Evolutionary conservation across 1,284 basidiomycete species (phyloP).

Genomic region (Austroboletus niveus): DNA sequence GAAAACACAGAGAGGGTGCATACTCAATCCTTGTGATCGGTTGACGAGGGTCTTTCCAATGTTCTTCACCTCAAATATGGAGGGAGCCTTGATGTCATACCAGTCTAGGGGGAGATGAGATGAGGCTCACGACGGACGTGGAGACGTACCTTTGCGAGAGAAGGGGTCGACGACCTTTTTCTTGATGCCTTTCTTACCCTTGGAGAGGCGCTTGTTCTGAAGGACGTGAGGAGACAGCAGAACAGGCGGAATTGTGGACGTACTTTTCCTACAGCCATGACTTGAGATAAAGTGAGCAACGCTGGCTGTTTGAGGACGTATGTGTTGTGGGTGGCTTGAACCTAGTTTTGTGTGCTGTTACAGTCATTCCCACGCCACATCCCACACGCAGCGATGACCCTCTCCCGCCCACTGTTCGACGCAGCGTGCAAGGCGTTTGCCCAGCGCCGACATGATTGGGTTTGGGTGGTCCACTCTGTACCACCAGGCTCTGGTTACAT

Average conservation of each 20-base stretch:
- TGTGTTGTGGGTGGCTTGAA: conserved; percentile 42
- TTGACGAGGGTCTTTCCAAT: conserved; percentile 99
- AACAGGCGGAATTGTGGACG: conserved; percentile 10
- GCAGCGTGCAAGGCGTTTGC: conserved; percentile 56
- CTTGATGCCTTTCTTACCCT: conserved; percentile 99
- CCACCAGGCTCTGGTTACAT: conserved; percentile 48
- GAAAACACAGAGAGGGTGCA: conserved; percentile 36
- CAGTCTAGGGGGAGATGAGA: conserved; percentile 65
- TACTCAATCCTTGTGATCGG: conserved; percentile 96
- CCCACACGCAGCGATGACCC: conserved; percentile 11
- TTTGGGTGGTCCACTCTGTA: conserved; percentile 54
- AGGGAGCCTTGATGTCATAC: conserved; percentile 99
- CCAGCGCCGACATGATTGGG: conserved; percentile 44
- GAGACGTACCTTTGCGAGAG: conserved; percentile 87
- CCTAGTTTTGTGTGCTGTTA: conserved; percentile 42
- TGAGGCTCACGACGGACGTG: background rate
- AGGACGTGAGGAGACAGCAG: conserved; percentile 7
- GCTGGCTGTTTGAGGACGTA: conserved; percentile 38
- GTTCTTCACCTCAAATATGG: conserved; percentile 96
- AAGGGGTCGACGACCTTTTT: conserved; percentile 99
- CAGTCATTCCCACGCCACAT: conserved; percentile 51
- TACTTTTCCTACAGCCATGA: conserved; percentile 94
- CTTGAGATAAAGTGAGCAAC: conserved; percentile 43
- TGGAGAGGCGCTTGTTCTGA: conserved; percentile 96
- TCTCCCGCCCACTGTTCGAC: conserved; percentile 58